Base-by-base conservation (phyloP, 2,329 filamentous ascomycete species). In the Aspergillus fijiensis region DNA sequence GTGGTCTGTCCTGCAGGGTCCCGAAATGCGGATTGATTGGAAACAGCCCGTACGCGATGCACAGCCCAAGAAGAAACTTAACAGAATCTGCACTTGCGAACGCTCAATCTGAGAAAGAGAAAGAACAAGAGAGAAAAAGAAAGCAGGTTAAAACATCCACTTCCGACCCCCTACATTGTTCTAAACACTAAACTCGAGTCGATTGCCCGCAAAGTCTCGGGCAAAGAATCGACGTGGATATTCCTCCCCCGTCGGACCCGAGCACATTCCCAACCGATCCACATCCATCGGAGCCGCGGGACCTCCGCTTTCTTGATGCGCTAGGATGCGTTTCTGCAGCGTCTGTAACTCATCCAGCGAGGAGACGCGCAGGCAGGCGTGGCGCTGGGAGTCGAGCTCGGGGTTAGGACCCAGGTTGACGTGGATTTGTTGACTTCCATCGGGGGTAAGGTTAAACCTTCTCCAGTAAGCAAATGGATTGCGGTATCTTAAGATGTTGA, bases 211-310 rank as follows among this genome's bases (percentile, higher is more conserved):
- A 72, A 79, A 85, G 63, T 85, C 83, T 59, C 84, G 79, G 0
- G 84, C 85, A 70, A 89, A 89, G 70, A 89, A 89, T 14, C 86
- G 77, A 39, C 74, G 77, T 0, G 86, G 85, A 66, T 86, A 87
- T 69, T 88, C 86, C 1, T 81, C 80, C 0, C 84, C 85, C 66
- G 84, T 76, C 0, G 77, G 72, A 2, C 84, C 39, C 39, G 39
- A 45, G 39, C 39, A 45, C 39, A 45, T 45, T 0, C 85, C 85
- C 0, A 85, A 85, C 69, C 76, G 69, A 74, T 89, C 86, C 3
- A 81, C 84, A 59, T 79, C 78, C 59, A 72, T 70, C 0, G 86
- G 86, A 4, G 84, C 83, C 0, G 79, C 79, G 2, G 75, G 70
- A 0, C 81, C 82, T 0, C 82, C 83, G 0, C 69, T 69, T 56